Conservation (phyloP, 108 stramenopile species). For the Fistulifera solaris region DNA sequence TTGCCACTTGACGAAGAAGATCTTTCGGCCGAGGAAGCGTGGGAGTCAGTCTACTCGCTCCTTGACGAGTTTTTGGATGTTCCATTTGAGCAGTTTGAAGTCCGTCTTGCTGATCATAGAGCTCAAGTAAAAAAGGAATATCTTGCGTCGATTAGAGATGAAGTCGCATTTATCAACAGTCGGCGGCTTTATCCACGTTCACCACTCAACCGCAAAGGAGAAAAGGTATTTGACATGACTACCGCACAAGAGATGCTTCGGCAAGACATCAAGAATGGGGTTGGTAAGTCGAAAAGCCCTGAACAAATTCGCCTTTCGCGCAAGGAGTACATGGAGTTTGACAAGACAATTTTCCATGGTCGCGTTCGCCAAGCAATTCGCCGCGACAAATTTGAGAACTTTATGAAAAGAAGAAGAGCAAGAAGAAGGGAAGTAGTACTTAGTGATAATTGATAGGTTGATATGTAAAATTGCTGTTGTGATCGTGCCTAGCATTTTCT, state of each 20-base stretch:
- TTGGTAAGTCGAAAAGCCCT: neutral
- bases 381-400: neutral
- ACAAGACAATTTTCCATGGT: neutral
- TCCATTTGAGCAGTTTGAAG: constrained; percentile 1
- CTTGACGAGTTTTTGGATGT: neutral
- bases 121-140: neutral
- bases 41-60: too few species aligned
- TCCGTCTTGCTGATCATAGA: neutral
- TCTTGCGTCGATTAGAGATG: neutral
- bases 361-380: neutral
- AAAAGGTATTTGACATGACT: constrained; percentile 1
- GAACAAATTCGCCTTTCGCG: neutral
- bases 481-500: too few species aligned
- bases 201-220: neutral
- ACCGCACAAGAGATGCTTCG: neutral
- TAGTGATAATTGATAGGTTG: neutral
- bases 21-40: too few species aligned
- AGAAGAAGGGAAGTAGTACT: neutral
- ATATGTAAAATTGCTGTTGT: too few species aligned
- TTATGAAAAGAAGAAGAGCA: neutral
- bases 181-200: neutral
- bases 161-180: neutral
- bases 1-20: too few species aligned
- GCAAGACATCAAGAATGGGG: neutral
- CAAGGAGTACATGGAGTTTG: neutral